phyloP scores from a whole-genome alignment of 306 rosid species.

The Hippophae tibetana region DNA sequence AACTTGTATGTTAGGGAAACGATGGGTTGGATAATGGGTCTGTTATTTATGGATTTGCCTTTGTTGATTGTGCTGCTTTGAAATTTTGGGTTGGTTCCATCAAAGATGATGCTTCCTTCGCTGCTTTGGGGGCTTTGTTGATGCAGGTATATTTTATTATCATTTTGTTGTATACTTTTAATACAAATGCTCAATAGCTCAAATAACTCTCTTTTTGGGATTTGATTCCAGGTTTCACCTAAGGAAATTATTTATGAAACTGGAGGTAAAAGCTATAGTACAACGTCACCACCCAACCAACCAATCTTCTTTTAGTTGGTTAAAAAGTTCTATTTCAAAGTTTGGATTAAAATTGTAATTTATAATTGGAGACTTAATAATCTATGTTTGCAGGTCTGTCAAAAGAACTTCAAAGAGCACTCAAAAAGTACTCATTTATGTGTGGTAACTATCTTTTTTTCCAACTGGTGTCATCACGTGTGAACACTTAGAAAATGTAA shows the following conservation, averaged over 20 bases:
- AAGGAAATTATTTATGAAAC: conserved; percentile 73
- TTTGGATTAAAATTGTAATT: conserved; percentile 12
- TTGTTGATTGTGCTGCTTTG: conserved; percentile 88
- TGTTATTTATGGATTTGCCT: conserved; percentile 72
- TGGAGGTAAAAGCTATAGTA: conserved; percentile 46
- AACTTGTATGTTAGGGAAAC: conserved; percentile 36
- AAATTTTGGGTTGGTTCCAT: conserved; percentile 82
- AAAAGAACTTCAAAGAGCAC: conserved; percentile 67
- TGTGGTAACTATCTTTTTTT: conserved; percentile 24
- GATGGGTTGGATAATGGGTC: conserved; percentile 49
- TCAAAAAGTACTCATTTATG: conserved; percentile 63
- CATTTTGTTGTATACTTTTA: conserved; percentile 14
- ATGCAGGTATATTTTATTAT: conserved; percentile 58
- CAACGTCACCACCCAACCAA: neutral
- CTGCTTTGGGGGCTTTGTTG: conserved; percentile 84
- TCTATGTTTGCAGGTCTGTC: conserved; percentile 50
- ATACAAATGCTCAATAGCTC: conserved; percentile 12
- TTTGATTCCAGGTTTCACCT: conserved; percentile 74
- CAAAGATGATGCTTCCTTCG: conserved; percentile 70
- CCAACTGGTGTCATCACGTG: neutral
- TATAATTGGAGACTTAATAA: conserved; percentile 11
- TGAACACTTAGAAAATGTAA: neutral
- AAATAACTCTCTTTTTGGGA: conserved; percentile 18
- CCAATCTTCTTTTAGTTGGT: conserved; percentile 5
- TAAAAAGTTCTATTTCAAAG: conserved; percentile 12